Evolutionary conservation across 2,329 filamentous ascomycete genomes (phyloP), one percentile per base, ranked within the genome.

Genomic region (Colletotrichum truncatum): DNA sequence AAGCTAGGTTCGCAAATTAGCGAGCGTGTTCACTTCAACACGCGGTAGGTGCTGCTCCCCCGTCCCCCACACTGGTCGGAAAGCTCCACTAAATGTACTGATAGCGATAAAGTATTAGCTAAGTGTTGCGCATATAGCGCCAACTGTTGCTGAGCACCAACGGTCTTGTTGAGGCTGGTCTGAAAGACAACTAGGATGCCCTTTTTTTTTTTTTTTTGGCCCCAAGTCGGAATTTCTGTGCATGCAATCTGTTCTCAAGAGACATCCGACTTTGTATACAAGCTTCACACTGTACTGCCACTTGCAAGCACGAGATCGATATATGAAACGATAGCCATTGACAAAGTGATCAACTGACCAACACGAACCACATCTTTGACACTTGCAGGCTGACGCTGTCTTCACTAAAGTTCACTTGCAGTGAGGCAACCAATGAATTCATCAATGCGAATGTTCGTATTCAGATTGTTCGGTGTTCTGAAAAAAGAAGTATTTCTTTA

Each of bases 1-100:
- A 65, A 65, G 63, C 63, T 63, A 25, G 41, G 51, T 51, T 65
- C 48, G 57, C 58, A 66, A 65, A 66, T 63, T 63, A 66, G 63
- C 58, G 58, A 66, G 63, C 63, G 63, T 66, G 63, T 66, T 66
- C 63, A 66, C 63, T 63, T 66, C 57, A 53, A n/a, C 63, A 63
- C 34, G 51, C 57, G 49, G 49, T 48, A 65, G 48, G 62, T 62
- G 51, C 62, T 62, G 57, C 34, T 45, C 62, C 48, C 62, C 55
- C 25, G 57, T 62, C 57, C 63, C 63, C 63, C 63, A 65, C 63
- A 65, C 63, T 61, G 38, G 48, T 23, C 48, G 25, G 34, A 21
- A 18, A 25, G 57, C 41, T 32, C 63, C 63, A 66, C 63, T 36
- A 38, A 51, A 52, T 12, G 18, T 28, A 14, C 41, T 36, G 63